Evolutionary conservation across 2,329 filamentous ascomycete species (phyloP), one percentile per base, ranked within the genome.

Genomic region (Colletotrichum sp.): DNA sequence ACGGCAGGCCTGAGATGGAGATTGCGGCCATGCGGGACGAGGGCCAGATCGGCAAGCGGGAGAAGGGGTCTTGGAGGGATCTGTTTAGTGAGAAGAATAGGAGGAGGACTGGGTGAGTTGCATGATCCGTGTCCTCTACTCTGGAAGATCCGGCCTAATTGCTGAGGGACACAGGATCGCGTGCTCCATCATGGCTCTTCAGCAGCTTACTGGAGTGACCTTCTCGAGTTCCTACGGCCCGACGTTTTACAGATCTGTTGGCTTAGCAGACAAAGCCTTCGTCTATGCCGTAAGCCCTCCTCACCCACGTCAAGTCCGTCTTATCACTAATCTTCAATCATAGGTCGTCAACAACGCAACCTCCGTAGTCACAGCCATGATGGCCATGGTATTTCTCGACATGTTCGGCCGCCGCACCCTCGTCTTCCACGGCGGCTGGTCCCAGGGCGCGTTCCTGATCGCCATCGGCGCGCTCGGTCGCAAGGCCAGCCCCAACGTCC

Each of bases 371-470:
- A 62, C 57, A 3, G 57, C 57, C 1, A 62, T 62, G 57, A 62
- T 62, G 57, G 28, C 57, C 55, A 79, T 79, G 77, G 24, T 75
- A 10, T 68, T 78, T 34, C 55, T 79, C 30, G 75, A 78, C 60
- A 28, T 68, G 4, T 75, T 78, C 30, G 77, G 76, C 15, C 71
- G 74, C 22, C 76, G 77, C 24, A 68, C 39, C 6, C 75, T 79
- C 16, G 65, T 69, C 32, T 36, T 78, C 5, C 75, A 78, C 59
- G 75, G 78, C 12, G 62, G 77, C 22, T 77, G 71, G 71, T 48
- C 72, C 8, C 78, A 78, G 26, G 72, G 66, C 16, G 75, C 71
- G 1, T 79, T 79, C 68, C 71, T 78, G 10, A 30, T 71, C 18
- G 30, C 59, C 22, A 77, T 79, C 4, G 78, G 52, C 26, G 75